These are phyloP conservation scores for Miscanthus sacchariflorus DNA, from an alignment of 202 grass and related monocot genomes.

Conservation along the genomic window DNA sequence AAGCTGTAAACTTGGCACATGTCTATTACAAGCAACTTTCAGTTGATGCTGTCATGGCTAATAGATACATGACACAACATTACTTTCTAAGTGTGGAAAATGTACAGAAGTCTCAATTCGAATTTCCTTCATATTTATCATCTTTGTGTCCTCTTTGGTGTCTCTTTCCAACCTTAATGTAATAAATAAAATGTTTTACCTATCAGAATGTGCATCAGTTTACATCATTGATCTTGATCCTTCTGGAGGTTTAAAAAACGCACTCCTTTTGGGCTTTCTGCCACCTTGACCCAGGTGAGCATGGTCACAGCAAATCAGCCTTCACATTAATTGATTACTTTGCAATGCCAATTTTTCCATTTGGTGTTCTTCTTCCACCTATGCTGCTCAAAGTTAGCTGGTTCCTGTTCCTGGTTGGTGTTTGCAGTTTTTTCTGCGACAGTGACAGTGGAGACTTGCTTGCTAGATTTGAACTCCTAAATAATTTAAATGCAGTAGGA, in stretches of 20 bases:
- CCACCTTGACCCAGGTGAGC: conserved; percentile 11
- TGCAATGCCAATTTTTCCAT: conserved; percentile 40
- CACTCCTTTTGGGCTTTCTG: conserved; percentile 33
- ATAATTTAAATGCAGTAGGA: conserved; percentile 33
- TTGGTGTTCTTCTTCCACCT: conserved; percentile 60
- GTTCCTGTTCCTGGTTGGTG: conserved; percentile 54
- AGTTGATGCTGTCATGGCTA: conserved; percentile 41
- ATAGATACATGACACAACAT: conserved; percentile 42
- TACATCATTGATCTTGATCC: conserved; percentile 32
- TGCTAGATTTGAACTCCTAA: conserved; percentile 54
- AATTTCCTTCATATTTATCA: conserved; percentile 37
- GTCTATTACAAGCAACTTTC: conserved; percentile 43
- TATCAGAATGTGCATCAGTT: conserved; percentile 35
- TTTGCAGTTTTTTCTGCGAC: conserved; percentile 63
- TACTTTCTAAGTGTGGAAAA: conserved; percentile 36
- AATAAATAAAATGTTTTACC: conserved; percentile 30
- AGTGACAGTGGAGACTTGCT: conserved; percentile 55
- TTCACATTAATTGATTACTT: conserved; percentile 52
- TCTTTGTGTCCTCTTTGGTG: conserved; percentile 36
- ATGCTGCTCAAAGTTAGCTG: conserved; percentile 33
- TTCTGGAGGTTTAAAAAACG: conserved; percentile 34
- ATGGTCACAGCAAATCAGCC: conserved; percentile 25
- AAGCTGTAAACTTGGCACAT: conserved; percentile 30
- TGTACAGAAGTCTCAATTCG: conserved; percentile 21
- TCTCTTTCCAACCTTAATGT: conserved; percentile 30